These are phyloP conservation scores for Cerioporus squamosus DNA, from an alignment of 1,284 basidiomycete genomes.

Conservation along the genomic window DNA sequence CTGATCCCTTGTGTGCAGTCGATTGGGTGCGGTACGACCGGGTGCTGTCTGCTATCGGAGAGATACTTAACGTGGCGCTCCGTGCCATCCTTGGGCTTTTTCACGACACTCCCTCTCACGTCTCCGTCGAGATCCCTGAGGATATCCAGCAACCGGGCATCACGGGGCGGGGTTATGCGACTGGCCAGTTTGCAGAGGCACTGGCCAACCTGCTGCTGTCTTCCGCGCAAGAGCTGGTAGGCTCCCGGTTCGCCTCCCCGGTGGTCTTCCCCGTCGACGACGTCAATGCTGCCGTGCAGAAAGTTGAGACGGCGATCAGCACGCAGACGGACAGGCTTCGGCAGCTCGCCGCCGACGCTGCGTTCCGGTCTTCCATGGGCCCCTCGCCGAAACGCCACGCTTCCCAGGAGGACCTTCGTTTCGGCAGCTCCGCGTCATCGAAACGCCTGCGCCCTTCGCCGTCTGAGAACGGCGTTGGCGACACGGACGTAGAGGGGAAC, in stretches of 20 bases:
- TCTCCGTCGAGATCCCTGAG: constrained; percentile 40
- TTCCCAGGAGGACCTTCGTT: constrained; percentile 25
- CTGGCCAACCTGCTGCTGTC: constrained; percentile 46
- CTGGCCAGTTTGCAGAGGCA: constrained; percentile 53
- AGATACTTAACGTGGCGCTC: constrained; percentile 24
- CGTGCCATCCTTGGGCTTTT: constrained; percentile 27
- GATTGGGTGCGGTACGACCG: constrained; percentile 62
- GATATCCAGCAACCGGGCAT: constrained; percentile 56
- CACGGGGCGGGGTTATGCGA: constrained; percentile 60
- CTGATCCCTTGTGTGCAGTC: constrained; percentile 40
- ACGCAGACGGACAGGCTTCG: constrained; percentile 20
- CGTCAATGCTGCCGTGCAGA: constrained; percentile 35
- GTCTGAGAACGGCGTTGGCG: constrained; percentile 24
- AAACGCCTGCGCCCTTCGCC: constrained; percentile 34
- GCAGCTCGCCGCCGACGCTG: constrained; percentile 22
- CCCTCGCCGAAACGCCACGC: constrained; percentile 31
- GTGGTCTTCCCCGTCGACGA: constrained; percentile 36
- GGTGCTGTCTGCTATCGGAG: constrained; percentile 43
- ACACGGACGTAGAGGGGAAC: constrained; percentile 14
- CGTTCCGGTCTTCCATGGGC: constrained; percentile 14
- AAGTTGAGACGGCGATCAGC: constrained; percentile 21
- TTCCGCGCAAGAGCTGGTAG: constrained; percentile 38
- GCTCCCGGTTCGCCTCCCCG: constrained; percentile 24
- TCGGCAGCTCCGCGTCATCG: constrained; percentile 24
- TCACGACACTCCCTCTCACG: constrained; percentile 16